Conservation (phyloP, 2,329 filamentous ascomycete species). For the Ceratocystis diversiconidia region DNA sequence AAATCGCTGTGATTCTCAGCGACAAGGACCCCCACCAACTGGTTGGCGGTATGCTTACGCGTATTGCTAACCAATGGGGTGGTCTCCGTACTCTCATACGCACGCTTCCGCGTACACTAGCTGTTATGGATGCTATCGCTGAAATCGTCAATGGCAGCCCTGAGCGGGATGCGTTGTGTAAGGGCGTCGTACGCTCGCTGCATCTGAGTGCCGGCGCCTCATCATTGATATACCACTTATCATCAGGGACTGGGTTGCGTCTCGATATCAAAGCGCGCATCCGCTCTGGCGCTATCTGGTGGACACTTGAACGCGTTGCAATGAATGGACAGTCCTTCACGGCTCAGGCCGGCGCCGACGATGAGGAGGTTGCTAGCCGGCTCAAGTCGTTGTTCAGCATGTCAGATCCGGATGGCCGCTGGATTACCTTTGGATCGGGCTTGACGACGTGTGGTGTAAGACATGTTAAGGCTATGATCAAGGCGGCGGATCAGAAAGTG, state of each 20-base stretch:
- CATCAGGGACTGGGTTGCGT: constrained; percentile 30
- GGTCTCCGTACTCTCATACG: constrained; percentile 39
- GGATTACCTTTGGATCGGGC: constrained; percentile 23
- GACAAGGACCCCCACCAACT: constrained; percentile 53
- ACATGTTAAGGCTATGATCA: constrained; percentile 16
- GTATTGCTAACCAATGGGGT: constrained; percentile 40
- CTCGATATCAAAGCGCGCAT: constrained; percentile 32
- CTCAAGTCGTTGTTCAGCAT: constrained; percentile 8
- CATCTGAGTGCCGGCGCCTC: constrained; percentile 44
- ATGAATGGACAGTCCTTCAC: constrained; percentile 19
- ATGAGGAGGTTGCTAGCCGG: constrained; percentile 8
- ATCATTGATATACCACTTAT: constrained; percentile 38
- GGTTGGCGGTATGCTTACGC: constrained; percentile 43
- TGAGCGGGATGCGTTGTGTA: constrained; percentile 28
- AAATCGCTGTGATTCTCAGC: constrained; percentile 25
- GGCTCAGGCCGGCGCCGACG: constrained; percentile 4
- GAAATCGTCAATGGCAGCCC: constrained; percentile 44
- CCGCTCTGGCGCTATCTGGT: constrained; percentile 36
- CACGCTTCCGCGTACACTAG: constrained; percentile 46
- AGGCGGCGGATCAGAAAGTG: constrained; percentile 17
- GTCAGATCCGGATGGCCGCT: constrained; percentile 18
- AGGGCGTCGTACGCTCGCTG: constrained; percentile 37
- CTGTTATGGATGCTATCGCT: constrained; percentile 48
- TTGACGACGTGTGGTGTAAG: constrained; percentile 16
- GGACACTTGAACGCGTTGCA: constrained; percentile 33